phyloP scores from a whole-genome alignment of 768 basidiomycete species.

The Paxillus rubicundulus region DNA sequence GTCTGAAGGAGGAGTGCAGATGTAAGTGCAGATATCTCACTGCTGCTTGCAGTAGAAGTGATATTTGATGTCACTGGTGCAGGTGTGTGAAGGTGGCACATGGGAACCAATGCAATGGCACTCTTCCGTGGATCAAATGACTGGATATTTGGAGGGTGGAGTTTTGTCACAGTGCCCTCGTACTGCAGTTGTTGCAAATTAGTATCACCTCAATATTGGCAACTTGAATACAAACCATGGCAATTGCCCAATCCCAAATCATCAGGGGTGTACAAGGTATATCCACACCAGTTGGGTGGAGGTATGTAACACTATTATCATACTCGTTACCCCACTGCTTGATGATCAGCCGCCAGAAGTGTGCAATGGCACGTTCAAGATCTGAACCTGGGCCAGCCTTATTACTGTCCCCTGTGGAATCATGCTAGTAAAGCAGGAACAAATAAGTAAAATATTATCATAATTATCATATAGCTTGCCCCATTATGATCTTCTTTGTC shows the following conservation, averaged over 20 bases:
- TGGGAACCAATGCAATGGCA: background rate
- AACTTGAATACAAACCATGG: background rate
- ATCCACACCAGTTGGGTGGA: background rate
- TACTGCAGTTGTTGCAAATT: too few relatives aligned
- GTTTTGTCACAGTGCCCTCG: background rate
- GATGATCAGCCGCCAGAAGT: background rate
- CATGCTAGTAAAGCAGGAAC: too few relatives aligned
- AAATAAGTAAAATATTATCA: too few relatives aligned
- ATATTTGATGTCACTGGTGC: background rate
- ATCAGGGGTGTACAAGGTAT: background rate
- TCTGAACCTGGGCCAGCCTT: background rate
- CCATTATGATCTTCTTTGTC: too few relatives aligned
- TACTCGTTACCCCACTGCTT: constrained; percentile 1
- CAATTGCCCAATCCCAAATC: background rate
- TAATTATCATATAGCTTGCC: too few relatives aligned
- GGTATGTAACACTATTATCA: background rate
- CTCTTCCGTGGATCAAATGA: background rate
- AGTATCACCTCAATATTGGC: too few relatives aligned
- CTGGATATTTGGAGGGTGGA: background rate
- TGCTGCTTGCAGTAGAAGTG: background rate
- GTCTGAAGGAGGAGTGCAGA: background rate
- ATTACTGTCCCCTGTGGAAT: too few relatives aligned
- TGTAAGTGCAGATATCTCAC: background rate
- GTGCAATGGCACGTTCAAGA: background rate
- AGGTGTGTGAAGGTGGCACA: background rate